Conservation (phyloP, 192 early-diverging fungal species). For the Thamnidium elegans region DNA sequence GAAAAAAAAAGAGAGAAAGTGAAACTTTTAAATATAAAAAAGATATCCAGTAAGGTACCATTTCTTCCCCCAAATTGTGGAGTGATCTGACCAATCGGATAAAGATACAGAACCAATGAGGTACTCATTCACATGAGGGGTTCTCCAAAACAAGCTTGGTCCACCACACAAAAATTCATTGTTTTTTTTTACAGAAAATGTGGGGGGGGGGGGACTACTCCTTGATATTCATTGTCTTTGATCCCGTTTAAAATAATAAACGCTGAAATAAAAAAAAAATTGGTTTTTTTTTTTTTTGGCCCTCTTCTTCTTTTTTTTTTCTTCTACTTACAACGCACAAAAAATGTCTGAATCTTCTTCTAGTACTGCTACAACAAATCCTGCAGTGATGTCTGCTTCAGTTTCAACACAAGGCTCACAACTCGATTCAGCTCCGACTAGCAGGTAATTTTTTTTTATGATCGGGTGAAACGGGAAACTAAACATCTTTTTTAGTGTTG, state of each 20-base stretch:
- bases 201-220: too few relatives aligned
- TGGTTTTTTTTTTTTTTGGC: background rate
- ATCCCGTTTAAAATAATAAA: background rate
- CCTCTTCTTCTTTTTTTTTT: background rate
- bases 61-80: background rate
- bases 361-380: too few relatives aligned
- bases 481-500: slow-evolving; percentile 49
- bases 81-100: slow-evolving; percentile 15
- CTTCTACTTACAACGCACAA: too few relatives aligned
- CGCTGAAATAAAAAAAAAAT: background rate
- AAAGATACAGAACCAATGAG: slow-evolving; percentile 12
- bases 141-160: too few relatives aligned
- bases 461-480: too few relatives aligned
- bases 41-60: background rate
- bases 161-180: too few relatives aligned
- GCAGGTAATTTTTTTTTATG: background rate
- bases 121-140: slow-evolving; percentile 4
- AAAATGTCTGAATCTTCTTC: background rate
- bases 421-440: background rate
- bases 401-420: too few relatives aligned
- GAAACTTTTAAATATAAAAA: background rate
- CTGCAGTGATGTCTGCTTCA: too few relatives aligned
- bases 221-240: background rate
- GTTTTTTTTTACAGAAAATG: too few relatives aligned
- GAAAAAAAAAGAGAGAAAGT: background rate